phyloP scores from a whole-genome alignment of 75 land plant genomes.

The Sequoia sempervirens region DNA sequence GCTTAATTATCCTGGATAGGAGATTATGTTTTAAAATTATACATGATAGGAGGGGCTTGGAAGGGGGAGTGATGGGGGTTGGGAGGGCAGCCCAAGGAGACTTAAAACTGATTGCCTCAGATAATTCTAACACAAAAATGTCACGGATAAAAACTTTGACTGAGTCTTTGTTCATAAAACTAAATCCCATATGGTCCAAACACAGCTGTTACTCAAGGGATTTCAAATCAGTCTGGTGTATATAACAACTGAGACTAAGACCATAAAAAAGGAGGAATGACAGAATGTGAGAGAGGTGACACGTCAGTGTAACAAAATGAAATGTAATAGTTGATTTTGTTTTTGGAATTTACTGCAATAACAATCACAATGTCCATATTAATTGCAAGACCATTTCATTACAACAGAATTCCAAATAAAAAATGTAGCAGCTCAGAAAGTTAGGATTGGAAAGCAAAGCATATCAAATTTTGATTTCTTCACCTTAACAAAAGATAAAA shows the following conservation, averaged over 20 bases:
- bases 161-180: neutral
- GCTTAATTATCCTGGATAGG: neutral
- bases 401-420: neutral
- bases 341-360: neutral
- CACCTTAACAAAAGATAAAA: neutral
- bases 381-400: neutral
- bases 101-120: neutral
- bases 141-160: neutral
- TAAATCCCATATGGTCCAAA: neutral
- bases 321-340: neutral
- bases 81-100: neutral
- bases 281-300: neutral
- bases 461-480: neutral
- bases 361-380: neutral
- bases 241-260: neutral
- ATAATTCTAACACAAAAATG: neutral
- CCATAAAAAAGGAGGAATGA: neutral
- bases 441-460: neutral
- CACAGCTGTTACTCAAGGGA: neutral
- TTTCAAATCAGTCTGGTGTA: neutral
- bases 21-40: neutral
- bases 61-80: neutral
- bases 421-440: neutral
- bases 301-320: neutral
- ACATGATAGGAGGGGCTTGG: neutral